These are phyloP conservation scores for Sanghuangporus weigelae DNA, from an alignment of 1,284 basidiomycete species.

Conservation along the genomic window DNA sequence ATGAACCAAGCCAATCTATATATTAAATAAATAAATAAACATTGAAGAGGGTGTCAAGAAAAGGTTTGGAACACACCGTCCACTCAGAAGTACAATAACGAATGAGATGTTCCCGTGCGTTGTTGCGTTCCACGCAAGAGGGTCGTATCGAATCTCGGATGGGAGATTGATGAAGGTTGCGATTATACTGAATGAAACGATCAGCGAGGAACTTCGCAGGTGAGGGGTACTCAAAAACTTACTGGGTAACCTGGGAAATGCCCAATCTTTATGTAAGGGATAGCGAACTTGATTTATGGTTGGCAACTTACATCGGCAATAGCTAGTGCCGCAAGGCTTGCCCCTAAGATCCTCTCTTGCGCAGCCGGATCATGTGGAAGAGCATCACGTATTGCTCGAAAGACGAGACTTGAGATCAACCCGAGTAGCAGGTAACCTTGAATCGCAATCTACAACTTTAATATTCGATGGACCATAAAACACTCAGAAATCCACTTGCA, in stretches of 20 bases:
- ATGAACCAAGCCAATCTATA: conserved; percentile 59
- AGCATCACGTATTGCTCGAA: conserved; percentile 62
- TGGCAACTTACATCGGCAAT: conserved; percentile 62
- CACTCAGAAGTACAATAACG: conserved; percentile 47
- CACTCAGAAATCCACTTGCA: conserved; percentile 37
- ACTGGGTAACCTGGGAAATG: conserved; percentile 47
- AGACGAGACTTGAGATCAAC: conserved; percentile 62
- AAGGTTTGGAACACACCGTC: conserved; percentile 39
- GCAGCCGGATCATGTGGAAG: conserved; percentile 52
- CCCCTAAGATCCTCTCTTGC: conserved; percentile 67
- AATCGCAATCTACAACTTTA: neutral
- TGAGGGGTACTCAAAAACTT: conserved; percentile 25
- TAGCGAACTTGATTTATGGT: neutral
- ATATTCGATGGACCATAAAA: neutral
- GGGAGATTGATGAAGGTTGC: conserved; percentile 57
- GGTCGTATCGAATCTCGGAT: conserved; percentile 43
- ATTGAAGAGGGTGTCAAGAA: neutral
- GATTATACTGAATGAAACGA: conserved; percentile 40
- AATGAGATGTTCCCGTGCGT: conserved; percentile 73
- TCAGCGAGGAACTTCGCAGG: neutral
- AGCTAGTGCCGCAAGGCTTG: conserved; percentile 58
- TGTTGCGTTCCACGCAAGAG: conserved; percentile 58
- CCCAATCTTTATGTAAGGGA: neutral
- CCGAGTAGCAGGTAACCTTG: conserved; percentile 66
- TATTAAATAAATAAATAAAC: neutral